Evolutionary conservation across 768 basidiomycete species (phyloP), one percentile per base, ranked within the genome.

Genomic region (Hydnum rufescens): DNA sequence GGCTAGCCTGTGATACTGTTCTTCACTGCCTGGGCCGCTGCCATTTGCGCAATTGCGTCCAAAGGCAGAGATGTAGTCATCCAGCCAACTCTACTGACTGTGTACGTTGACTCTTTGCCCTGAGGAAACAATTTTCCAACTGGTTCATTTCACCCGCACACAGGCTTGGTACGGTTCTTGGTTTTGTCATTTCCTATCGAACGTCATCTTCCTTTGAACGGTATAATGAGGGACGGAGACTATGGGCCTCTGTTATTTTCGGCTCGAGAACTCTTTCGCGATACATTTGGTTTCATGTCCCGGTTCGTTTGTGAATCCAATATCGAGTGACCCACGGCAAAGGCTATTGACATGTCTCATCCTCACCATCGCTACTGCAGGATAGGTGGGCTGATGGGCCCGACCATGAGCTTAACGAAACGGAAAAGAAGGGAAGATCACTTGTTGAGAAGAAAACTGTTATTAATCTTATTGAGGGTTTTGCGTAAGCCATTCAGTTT

Each of bases 391-490:
- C n/a, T n/a, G n/a, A n/a, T n/a, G n/a, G 16, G 30, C 19, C 18
- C 22, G 36, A 42, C 64, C 64, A 66, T 19, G 47, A 56, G 18
- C 60, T 64, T 58, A 54, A 61, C 39, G 19, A 42, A 28, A 58
- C 51, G 2, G 62, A 67, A 49, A 71, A 52, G 67, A 74, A 64
- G 54, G 67, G 73, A 2, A 71, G 74, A 6, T 63, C 68, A 0
- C 59, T 80, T 50, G 61, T 83, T 49, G 80, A 82, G 61, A 80
- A 78, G 61, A 82, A 81, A 65, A 73, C 80, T 0, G 69, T 72
- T 0, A 71, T 83, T 55, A 81, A 81, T 59, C 68, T 82, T 8
- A 60, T 80, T 18, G 78, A 79, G 61, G 79, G 77, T 1, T 82
- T 71, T 55, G 70, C 71, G 59, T 60, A 36, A 48, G 59, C 52